Base-by-base conservation (phyloP, 441 rosid genomes). In the Eutrema salsugineum region DNA sequence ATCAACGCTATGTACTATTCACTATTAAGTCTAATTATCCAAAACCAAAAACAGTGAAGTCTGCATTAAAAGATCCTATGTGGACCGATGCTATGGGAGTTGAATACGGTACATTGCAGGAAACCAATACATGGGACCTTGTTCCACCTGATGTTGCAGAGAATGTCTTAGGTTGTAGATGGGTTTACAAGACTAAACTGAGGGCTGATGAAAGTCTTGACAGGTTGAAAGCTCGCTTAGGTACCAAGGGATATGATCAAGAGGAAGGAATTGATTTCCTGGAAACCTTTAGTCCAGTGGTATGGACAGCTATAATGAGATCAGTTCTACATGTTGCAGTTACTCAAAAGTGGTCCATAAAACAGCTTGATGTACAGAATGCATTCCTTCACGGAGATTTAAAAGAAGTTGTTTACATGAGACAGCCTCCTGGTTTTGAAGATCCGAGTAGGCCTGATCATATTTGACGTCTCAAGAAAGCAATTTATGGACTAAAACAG, bases 1-100 rank as follows among this genome's bases (percentile, higher is more conserved):
- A 40, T 1, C 46, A 16, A 0, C 5, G 16, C 5, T 40, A 40
- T 40, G 46, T n/a, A 0, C 6, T 40, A 1, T 0, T 4, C 0
- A 14, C 16, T 0, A 5, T 14, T 0, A 40, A 40, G 1, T 7
- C 0, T 0, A 0, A 12, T 0, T 7, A 6, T 1, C 1, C 1
- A 1, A 2, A 5, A 40, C 46, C 46, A 40, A 12, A 4, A 1
- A 12, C 16, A 0, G 14, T 15, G 0, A 3, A 0, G 0, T 8
- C 16, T 11, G 17, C 47, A 5, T 6, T 42, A 0, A 42, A 6
- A 1, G 3, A 42, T 1, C 8, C 19, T 0, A 3, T 17, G 0
- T 42, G 47, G 47, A 5, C 0, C 2, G 9, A 3, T 1, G 8
- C 47, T 1, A 42, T 42, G 47, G 3, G 3, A 1, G 47, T n/a